Evolutionary conservation across 768 basidiomycete genomes (phyloP), one percentile per base, ranked within the genome.

Genomic region (Termitomyces sp.): DNA sequence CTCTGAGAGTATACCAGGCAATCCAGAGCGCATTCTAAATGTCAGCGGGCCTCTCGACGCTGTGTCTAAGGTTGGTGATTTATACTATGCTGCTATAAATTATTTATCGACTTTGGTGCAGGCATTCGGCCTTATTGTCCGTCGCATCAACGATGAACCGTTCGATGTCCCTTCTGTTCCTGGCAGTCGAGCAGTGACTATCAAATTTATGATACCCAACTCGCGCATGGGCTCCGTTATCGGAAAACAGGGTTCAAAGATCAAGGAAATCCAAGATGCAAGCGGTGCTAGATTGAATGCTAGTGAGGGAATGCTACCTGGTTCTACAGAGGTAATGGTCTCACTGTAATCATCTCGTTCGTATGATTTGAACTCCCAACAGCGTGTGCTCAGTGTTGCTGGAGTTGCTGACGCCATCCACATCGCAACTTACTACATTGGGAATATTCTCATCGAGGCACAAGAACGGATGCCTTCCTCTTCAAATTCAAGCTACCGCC

Each of bases 131-230:
- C 87, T 99, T 63, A 98, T 99, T 69, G 97, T 98, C 22, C 91
- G 97, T 62, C 88, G 96, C 67, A 99, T 98, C 76, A 99, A 98
- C 71, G 97, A 99, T 71, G 97, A 98, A 74, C 96, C 97, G 1
- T 98, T 97, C 75, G 97, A 98, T 69, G 90, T 92, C 49, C 94
- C 97, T 22, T 98, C 96, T 39, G 93, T 98, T 6, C 97, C 97
- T 50, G 97, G 97, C 61, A 97, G 95, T 70, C 87, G 96, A 62
- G 96, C 97, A 33, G 97, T 99, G 58, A 98, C 97, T 35, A 98
- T 99, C 82, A 98, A 98, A 75, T 98, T 94, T 72, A 98, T 98
- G 91, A 97, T 98, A 60, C 96, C 96, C 65, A 98, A 98, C 76
- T 96, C 94, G 11, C 91, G 96, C 61, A 98, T 98, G 96, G 96